phyloP scores from a whole-genome alignment of 225 moss, liverwort and hornwort species.

The Ulota crispa region DNA sequence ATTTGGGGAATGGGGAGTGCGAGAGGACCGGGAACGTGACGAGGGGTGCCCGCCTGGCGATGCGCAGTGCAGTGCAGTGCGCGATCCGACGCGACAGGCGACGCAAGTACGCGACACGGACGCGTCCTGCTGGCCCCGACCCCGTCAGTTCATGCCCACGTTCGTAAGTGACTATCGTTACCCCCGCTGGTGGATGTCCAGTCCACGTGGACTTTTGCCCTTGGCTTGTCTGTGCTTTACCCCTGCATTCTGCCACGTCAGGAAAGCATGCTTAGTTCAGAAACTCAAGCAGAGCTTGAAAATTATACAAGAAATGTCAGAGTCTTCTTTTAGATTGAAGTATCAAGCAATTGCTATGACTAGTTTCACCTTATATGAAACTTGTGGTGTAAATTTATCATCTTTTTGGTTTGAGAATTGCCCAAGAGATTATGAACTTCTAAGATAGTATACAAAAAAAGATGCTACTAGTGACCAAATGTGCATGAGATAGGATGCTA shows the following conservation, averaged over 20 bases:
- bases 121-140: background rate
- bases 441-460: background rate
- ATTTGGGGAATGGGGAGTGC: conserved; percentile 20
- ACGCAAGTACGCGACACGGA: background rate
- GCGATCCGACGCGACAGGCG: background rate
- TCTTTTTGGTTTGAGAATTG: too few species aligned
- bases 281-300: fast-evolving
- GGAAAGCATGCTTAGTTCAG: too few species aligned
- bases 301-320: background rate
- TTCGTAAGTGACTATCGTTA: background rate
- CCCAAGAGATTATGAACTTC: background rate
- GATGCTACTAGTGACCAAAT: background rate
- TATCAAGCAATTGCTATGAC: background rate
- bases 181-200: background rate
- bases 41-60: background rate
- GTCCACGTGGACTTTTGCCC: background rate
- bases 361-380: background rate
- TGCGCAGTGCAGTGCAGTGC: too few species aligned
- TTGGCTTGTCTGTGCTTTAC: background rate
- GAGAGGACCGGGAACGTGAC: background rate
- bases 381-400: too few species aligned
- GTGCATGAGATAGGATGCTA: background rate
- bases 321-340: background rate
- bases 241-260: background rate
- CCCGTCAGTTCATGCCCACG: background rate